Evolutionary conservation across 2,329 filamentous ascomycete genomes (phyloP), one percentile per base, ranked within the genome.

Genomic region (Balansia obtecta): DNA sequence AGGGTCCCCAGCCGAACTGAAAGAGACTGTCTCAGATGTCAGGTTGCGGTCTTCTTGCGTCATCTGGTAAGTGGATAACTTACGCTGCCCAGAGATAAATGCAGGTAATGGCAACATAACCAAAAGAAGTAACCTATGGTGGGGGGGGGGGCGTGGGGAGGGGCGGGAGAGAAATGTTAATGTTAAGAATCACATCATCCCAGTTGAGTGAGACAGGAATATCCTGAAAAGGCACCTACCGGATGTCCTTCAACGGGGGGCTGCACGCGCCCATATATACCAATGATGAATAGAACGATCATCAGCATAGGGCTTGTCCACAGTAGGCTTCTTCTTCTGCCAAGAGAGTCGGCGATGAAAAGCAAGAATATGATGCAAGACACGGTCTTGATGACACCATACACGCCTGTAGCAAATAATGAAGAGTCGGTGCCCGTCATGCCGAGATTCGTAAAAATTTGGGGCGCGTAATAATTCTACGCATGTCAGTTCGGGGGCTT

Each of bases 361-460:
- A 83, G 61, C 27, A 88, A 71, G 70, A 87, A 88, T 49, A 72
- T 60, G 5, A 75, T 71, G 60, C 81, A 85, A 39, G 79, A 76
- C 10, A 72, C 65, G 66, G 83, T 80, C 64, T 88, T 88, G 50
- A 86, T 77, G 49, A 87, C 74, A 27, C 84, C 84, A 61, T 87
- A 88, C 56, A 88, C 76, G 40, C 85, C 84, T 0, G 84, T 87
- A 4, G 85, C 83, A 61, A 88, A 85, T 22, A 88, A 76, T 16
- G 76, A 78, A 40, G 76, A 72, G 39, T 74, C 63, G 6, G 74
- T 80, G 12, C 70, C 69, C 22, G 62, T 64, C 57, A 88, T 72
- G 16, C 84, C 84, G 2, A 87, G 71, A 56, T 79, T 74, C 43
- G 69, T 67, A 68, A 88, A 88, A 57, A 88, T 86, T 50, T 77